These are phyloP conservation scores for Coffea humblotiana DNA, from an alignment of 305 asterid species.

Conservation along the genomic window DNA sequence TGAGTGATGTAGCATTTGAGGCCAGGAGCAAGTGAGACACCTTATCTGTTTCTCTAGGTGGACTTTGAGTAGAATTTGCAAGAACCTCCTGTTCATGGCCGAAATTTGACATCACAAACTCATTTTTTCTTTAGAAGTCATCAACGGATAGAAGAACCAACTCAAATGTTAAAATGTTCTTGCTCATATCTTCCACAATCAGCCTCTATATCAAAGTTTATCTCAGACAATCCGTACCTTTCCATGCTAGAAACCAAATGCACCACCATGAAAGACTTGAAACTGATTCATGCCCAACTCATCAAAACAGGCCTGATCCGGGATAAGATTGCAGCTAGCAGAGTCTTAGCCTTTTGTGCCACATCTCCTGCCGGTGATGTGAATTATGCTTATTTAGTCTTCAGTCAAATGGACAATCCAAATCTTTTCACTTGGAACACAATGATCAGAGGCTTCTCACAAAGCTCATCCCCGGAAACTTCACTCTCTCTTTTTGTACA, in stretches of 20 bases:
- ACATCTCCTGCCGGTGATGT: constrained; percentile 41
- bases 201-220: constrained; percentile 69
- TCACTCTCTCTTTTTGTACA: constrained; percentile 54
- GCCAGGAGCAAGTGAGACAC: constrained; percentile 1
- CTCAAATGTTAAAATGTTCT: constrained; percentile 58
- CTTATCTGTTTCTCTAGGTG: constrained; percentile 7
- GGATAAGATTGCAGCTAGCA: constrained; percentile 59
- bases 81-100: not conserved
- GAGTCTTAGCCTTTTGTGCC: constrained; percentile 57
- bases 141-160: not conserved
- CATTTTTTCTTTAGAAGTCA: not conserved
- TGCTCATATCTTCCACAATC: constrained; percentile 68
- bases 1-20: not conserved
- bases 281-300: constrained; percentile 64
- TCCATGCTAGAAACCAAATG: constrained; percentile 58
- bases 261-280: constrained; percentile 57
- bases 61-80: not conserved
- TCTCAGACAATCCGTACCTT: constrained; percentile 62
- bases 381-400: constrained; percentile 51
- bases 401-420: constrained; percentile 39
- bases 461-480: constrained; percentile 51
- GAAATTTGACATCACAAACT: not conserved
- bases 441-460: constrained; percentile 61
- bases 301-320: constrained; percentile 64
- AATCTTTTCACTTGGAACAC: constrained; percentile 67